phyloP scores from a whole-genome alignment of 805 yeast genomes.

The Henningerozyma blattae region DNA sequence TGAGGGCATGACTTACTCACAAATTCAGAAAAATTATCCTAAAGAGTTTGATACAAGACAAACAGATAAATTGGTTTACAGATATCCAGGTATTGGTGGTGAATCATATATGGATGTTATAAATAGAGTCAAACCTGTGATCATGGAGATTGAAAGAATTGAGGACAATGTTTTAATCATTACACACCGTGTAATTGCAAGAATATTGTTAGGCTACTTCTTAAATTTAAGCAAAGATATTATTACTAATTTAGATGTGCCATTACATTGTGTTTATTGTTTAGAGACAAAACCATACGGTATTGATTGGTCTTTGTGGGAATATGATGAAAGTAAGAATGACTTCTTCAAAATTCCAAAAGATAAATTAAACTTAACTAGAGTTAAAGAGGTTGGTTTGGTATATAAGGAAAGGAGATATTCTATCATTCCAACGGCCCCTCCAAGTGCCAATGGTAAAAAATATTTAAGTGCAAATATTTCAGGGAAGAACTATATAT shows the following conservation, averaged over 20 bases:
- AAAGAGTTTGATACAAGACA: conserved; percentile 69
- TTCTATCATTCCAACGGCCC: conserved; percentile 70
- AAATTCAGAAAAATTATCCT: conserved; percentile 62
- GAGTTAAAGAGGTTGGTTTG: conserved; percentile 60
- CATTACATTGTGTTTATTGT: conserved; percentile 80
- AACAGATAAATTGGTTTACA: conserved; percentile 65
- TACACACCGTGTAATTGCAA: conserved; percentile 83
- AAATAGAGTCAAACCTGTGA: conserved; percentile 77
- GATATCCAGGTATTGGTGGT: conserved; percentile 97
- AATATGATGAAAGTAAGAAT: conserved; percentile 66
- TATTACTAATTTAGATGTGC: conserved; percentile 85
- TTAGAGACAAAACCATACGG: conserved; percentile 93
- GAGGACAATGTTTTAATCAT: conserved; percentile 75
- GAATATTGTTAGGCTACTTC: conserved; percentile 81
- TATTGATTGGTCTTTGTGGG: conserved; percentile 84
- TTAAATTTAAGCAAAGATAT: conserved; percentile 69
- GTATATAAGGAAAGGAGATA: conserved; percentile 56
- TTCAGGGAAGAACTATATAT: no score
- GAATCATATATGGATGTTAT: conserved; percentile 92
- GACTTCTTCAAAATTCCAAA: conserved; percentile 60
- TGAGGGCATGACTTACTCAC: conserved; percentile 88
- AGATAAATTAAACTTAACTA: conserved; percentile 31
- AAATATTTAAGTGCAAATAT: no score
- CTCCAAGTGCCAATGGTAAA: conserved; percentile 27
- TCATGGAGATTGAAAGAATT: conserved; percentile 86